These are phyloP conservation scores for Xerocomellus chrysenteron DNA, from an alignment of 768 basidiomycete species.

Conservation along the genomic window DNA sequence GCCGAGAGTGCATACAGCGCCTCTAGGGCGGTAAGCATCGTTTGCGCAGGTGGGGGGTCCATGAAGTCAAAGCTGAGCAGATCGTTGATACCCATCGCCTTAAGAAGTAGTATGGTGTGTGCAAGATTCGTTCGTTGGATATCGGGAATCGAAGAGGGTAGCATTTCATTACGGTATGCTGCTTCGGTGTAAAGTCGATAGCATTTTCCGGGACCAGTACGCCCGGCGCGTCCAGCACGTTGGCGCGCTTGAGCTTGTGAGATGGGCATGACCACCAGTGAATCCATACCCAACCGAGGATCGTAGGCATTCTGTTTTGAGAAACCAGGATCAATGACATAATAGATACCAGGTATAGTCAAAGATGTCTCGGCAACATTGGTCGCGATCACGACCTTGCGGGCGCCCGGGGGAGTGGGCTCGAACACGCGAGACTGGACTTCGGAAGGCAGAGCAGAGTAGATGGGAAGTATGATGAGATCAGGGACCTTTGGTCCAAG, in stretches of 20 bases:
- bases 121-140: conserved; percentile 95
- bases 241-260: conserved; percentile 98
- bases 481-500: conserved; percentile 98
- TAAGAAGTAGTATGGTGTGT: conserved; percentile 89
- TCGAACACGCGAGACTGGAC: conserved; percentile 98
- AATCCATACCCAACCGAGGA: conserved; percentile 97
- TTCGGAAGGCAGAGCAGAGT: conserved; percentile 96
- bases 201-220: conserved; percentile 97
- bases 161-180: conserved; percentile 98
- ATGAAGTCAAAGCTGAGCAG: conserved; percentile 98
- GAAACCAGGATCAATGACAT: conserved; percentile 98
- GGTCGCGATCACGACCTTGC: conserved; percentile 99
- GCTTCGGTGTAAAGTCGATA: conserved; percentile 98
- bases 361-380: conserved; percentile 98
- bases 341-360: conserved; percentile 98
- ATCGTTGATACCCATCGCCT: conserved; percentile 99
- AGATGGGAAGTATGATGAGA: conserved; percentile 94
- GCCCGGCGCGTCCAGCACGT: conserved; percentile 92
- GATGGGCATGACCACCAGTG: conserved; percentile 96
- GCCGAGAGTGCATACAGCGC: conserved; percentile 94
- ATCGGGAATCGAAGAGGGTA: conserved; percentile 95
- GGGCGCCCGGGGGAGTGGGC: conserved; percentile 95
- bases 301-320: conserved; percentile 99
- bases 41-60: conserved; percentile 97
- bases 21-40: conserved; percentile 95